Base-by-base conservation (phyloP, 352 stramenopile genomes). In the Thalassiosira mediterranea region DNA sequence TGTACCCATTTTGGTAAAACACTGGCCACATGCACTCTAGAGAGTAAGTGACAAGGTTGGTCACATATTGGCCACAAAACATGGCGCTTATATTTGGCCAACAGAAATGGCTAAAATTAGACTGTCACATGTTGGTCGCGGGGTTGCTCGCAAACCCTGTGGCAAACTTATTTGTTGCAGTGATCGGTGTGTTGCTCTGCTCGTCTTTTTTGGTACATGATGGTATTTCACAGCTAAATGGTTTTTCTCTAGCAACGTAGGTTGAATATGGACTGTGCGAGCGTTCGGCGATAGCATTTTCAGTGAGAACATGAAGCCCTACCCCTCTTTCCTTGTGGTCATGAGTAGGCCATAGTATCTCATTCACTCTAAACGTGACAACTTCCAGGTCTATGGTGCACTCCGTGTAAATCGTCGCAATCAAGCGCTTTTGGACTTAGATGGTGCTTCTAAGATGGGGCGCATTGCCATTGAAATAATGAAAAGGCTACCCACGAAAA, bases 381-480 rank as follows among this genome's bases (percentile, higher is more conserved):
- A 38, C 15, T 31, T 37, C 11, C 17, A 31, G 13, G 53, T 48
- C n/a, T 63, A 63, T 28, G 53, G 53, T 10, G 25, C 29, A 23
- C 47, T 23, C 28, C 26, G 46, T 4, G 34, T 63, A 13, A 48
- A 31, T 44, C 4, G 25, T 21, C 53, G 29, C 25, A 63, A 49
- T 23, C 11, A 38, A 42, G 34, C 34, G n/a, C n/a, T 21, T 60
- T 32, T 19, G 5, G 61, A 81, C 38, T 65, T 81, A 48, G 63
- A 81, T 13, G 25, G 56, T 52, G 61, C 56, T 4, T 74, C 64
- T 52, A 54, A 51, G 26, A 81, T 72, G 64, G 77, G 76, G 26
- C 42, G 76, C 19, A 38, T 87, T 25, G 65, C 58, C 1, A 48
- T 15, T 19, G 31, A 48, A 23, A 38, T 83, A 21, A 63, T 83